Percentiles rank a stretch among this genome's conserved stretches.
Conservation (phyloP, 2,329 filamentous ascomycete genomes). For the Fonsecaea monophora region DNA sequence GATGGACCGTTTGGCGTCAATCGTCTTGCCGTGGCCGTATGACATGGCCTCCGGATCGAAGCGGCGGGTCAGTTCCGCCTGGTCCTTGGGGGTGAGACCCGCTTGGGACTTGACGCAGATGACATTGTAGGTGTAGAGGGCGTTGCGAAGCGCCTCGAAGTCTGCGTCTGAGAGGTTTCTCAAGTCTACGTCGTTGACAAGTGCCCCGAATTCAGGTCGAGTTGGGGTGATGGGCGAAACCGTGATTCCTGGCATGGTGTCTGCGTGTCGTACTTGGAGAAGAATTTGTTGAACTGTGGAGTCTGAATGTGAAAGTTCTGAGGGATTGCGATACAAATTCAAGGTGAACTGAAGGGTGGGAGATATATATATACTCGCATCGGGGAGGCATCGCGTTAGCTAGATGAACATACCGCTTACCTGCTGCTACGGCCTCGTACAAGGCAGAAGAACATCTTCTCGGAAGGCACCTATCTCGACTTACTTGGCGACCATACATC, state of each 20-base stretch:
- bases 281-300: neutral
- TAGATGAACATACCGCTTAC: neutral
- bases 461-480: constrained; percentile 21
- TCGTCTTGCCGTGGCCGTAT: constrained; percentile 78
- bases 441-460: constrained; percentile 5
- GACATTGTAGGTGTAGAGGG: constrained; percentile 72
- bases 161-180: constrained; percentile 69
- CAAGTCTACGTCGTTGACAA: constrained; percentile 64
- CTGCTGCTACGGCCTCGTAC: constrained; percentile 20
- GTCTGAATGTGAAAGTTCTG: neutral
- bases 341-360: neutral
- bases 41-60: constrained; percentile 71
- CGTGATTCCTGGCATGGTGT: constrained; percentile 29
- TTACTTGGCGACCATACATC: neutral
- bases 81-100: constrained; percentile 69
- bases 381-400: neutral
- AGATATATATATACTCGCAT: neutral
- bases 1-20: constrained; percentile 70
- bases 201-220: constrained; percentile 63
- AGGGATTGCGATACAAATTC: neutral
- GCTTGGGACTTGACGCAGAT: constrained; percentile 73
- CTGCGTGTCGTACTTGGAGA: neutral
- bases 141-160: constrained; percentile 67
- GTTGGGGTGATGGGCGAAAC: constrained; percentile 28
- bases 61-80: constrained; percentile 74